These are phyloP conservation scores for Carex sylvatica DNA, from an alignment of 202 grass and related monocot species.

Conservation along the genomic window DNA sequence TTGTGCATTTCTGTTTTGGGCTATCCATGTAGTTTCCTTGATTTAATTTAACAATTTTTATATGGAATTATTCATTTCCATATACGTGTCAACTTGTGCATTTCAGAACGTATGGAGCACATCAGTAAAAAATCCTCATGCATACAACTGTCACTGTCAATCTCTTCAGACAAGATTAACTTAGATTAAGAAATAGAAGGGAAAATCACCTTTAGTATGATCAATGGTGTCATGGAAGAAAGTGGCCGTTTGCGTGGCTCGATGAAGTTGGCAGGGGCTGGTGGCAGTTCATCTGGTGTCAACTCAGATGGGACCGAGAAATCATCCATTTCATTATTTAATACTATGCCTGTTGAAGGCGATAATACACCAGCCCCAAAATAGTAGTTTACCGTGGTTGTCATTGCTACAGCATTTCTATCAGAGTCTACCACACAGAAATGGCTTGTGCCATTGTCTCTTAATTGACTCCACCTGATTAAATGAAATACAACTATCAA, in stretches of 20 bases:
- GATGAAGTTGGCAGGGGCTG: slow-evolving; percentile 86
- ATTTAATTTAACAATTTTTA: background rate
- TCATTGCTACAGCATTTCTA: slow-evolving; percentile 78
- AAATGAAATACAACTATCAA: slow-evolving; percentile 13
- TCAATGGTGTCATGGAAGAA: slow-evolving; percentile 78
- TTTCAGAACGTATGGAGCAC: background rate
- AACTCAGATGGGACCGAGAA: slow-evolving; percentile 54
- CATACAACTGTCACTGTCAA: background rate
- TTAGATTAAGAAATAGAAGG: background rate
- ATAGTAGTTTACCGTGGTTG: slow-evolving; percentile 60
- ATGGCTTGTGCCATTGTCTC: slow-evolving; percentile 77
- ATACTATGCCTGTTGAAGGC: slow-evolving; percentile 76
- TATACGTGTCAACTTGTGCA: background rate
- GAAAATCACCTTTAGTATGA: slow-evolving; percentile 53
- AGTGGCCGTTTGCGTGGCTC: slow-evolving; percentile 59
- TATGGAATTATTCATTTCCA: background rate
- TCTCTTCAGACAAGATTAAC: background rate
- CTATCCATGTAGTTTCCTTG: background rate
- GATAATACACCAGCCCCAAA: slow-evolving; percentile 71
- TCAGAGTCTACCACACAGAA: slow-evolving; percentile 73
- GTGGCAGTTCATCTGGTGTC: slow-evolving; percentile 53
- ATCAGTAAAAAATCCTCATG: background rate
- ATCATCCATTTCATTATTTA: slow-evolving; percentile 98
- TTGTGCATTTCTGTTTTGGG: background rate
- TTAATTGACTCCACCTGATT: slow-evolving; percentile 66